Evolutionary conservation across 176 grass and related monocot genomes (phyloP), one percentile per base, ranked within the genome.

Genomic region (Oropetium thomaeum): DNA sequence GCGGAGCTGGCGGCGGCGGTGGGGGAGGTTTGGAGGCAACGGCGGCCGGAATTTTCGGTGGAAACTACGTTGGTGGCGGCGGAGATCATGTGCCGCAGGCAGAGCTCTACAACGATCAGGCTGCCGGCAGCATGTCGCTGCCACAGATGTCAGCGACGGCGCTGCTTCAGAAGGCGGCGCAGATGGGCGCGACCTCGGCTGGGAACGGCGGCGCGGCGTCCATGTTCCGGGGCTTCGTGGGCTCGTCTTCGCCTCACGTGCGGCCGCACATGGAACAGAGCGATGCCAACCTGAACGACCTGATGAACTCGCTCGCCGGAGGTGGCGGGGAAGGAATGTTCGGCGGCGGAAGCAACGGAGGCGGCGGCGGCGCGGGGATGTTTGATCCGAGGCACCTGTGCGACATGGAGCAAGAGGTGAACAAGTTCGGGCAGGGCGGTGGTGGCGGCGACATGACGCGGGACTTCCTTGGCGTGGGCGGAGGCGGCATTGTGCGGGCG

Each of bases 111-210:
- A 75, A 75, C 8, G 96, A 99, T n/a, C 82, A 81, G 34, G 52
- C 74, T 5, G 39, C 73, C 1, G 10, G 53, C 8, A 80, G 53
- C 8, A 80, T 86, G n/a, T n/a, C n/a, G 58, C 80, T 96, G 42
- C 92, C 92, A 44, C 92, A 91, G 73, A 99, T 99, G 92, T 99
- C 96, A 7, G 96, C 96, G 13, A 99, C 96, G 0, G 89, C 92
- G 3, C 67, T 99, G 64, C 96, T 99, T 1, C 96, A 99, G 77
- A 99, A 96, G 82, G 96, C 96, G 5, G 96, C 87, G 79, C 92
- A 99, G 70, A 95, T 99, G 89, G 92, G 96, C 41, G 82, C 92
- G 29, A 99, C 83, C 7, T 88, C 91, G 8, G 90, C 82, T 75
- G 30, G 68, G 0, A 95, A 87, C 37, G 89, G 89, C 13, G 89